Conservation (phyloP, 108 stramenopile species). For the Pseudonitzschia delicatissima region DNA sequence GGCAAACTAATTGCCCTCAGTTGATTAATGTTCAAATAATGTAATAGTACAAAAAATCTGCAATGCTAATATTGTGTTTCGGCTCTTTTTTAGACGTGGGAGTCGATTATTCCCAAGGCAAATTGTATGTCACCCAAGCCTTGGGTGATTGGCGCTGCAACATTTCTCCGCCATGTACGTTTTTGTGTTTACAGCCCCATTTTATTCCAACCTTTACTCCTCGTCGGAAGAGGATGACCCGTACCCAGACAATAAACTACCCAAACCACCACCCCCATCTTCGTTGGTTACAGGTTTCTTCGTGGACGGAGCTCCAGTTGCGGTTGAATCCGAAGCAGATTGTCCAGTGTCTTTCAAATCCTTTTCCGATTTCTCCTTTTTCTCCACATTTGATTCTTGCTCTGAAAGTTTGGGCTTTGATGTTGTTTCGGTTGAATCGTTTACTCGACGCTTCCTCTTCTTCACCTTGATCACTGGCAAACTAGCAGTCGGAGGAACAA, state of each 20-base stretch:
- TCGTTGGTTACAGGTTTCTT: conserved; percentile 30
- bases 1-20: conserved; percentile 32
- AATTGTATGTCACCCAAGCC: too few relatives aligned
- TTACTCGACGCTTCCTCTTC: conserved; percentile 25
- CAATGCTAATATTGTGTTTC: too few relatives aligned
- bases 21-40: neutral
- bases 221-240: conserved; percentile 44
- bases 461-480: conserved; percentile 30
- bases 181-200: too few relatives aligned
- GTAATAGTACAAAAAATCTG: too few relatives aligned
- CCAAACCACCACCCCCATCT: conserved; percentile 33
- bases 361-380: neutral
- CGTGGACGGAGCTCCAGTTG: conserved; percentile 13
- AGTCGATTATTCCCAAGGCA: too few relatives aligned
- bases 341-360: neutral
- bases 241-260: conserved; percentile 55
- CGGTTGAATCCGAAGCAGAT: neutral
- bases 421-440: neutral
- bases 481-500: neutral
- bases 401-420: neutral
- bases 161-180: too few relatives aligned
- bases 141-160: too few relatives aligned
- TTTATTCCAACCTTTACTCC: neutral
- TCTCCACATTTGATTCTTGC: conserved; percentile 2
- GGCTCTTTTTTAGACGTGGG: too few relatives aligned